Percentiles rank a stretch among this genome's conserved stretches.
Conservation (phyloP, 1,139 yeast species). For the Sugiyamaella castrensis region DNA sequence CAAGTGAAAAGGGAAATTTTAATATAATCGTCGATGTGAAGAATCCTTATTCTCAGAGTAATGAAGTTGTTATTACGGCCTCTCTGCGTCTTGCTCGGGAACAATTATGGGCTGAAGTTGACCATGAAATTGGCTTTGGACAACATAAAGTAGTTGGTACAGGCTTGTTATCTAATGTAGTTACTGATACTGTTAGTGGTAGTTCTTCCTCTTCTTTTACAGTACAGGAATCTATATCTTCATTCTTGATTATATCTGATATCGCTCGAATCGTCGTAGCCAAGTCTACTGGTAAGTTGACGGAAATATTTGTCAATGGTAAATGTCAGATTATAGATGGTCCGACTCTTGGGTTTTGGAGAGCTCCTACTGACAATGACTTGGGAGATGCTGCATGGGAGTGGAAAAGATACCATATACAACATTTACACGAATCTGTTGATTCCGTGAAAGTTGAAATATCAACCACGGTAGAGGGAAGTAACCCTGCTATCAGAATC, state of each 20-base stretch:
- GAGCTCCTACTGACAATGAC: conserved; percentile 40
- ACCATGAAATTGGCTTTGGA: conserved; percentile 35
- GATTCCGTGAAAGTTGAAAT: conserved; percentile 16
- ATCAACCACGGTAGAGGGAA: not conserved
- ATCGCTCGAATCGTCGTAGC: conserved; percentile 13
- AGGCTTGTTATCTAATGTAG: not conserved
- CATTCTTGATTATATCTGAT: conserved; percentile 2
- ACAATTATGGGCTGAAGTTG: conserved; percentile 28
- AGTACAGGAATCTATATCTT: conserved; percentile 5
- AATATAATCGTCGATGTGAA: conserved; percentile 6
- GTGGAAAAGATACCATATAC: conserved; percentile 24
- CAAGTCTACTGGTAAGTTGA: conserved; percentile 21
- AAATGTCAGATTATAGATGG: conserved; percentile 18
- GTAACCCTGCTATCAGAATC: conserved; percentile 18
- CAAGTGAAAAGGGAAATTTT: conserved; percentile 8
- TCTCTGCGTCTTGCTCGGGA: conserved; percentile 17
- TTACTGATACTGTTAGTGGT: not conserved
- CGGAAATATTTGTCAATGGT: conserved; percentile 20
- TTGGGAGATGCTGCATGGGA: conserved; percentile 15
- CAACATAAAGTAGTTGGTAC: conserved; percentile 24
- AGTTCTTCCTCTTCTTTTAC: not conserved
- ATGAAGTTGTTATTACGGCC: conserved; percentile 20
- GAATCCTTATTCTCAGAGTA: conserved; percentile 1
- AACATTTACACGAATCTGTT: conserved; percentile 21
- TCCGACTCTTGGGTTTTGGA: conserved; percentile 32